Base-by-base conservation (phyloP, 768 basidiomycete genomes). In the Cyclocybe aegerita region DNA sequence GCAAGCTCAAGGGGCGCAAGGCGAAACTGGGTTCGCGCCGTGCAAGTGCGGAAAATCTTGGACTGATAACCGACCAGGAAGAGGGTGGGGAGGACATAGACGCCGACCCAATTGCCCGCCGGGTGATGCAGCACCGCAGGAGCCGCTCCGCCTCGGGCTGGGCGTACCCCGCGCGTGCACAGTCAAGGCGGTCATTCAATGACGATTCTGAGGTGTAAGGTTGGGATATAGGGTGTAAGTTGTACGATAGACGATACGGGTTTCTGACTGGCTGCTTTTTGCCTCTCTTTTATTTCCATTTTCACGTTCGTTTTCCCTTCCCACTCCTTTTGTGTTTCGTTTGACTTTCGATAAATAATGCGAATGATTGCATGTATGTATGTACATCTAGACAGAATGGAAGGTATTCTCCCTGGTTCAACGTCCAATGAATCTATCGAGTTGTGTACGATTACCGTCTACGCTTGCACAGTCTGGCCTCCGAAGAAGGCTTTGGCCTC, bases 401-500 rank as follows among this genome's bases (percentile, higher is more conserved):
- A 23, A 4, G 23, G 23, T 23, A 23, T 23, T 23, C 4, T 23
- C 23, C 23, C 23, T 23, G 23, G 23, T 23, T 23, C 23, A 23
- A 23, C 23, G 23, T 23, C 4, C 23, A 23, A 23, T 4, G 4
- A 4, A 2, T 23, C 23, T 23, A 23, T 2, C 23, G 23, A 23
- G 23, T 23, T 23, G 23, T 4, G 23, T 23, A 23, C 4, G 23
- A 23, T 15, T 35, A 37, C 31, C 33, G 9, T 10, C 29, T 29
- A 9, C 16, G 23, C 16, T n/a, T 48, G 39, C 14, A 47, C 47
- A n/a, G 30, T 45, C 15, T 31, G 36, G 4, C 72, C 70, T 30
- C 70, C 69, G 17, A 73, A 73, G 48, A 70, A 73, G 12, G 68
- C 70, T 4, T 62, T 62, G 17, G 68, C 67, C 42, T 68, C 59